These are phyloP conservation scores for Kluyveromyces nonfermentans DNA, from an alignment of 805 yeast species.

Conservation along the genomic window DNA sequence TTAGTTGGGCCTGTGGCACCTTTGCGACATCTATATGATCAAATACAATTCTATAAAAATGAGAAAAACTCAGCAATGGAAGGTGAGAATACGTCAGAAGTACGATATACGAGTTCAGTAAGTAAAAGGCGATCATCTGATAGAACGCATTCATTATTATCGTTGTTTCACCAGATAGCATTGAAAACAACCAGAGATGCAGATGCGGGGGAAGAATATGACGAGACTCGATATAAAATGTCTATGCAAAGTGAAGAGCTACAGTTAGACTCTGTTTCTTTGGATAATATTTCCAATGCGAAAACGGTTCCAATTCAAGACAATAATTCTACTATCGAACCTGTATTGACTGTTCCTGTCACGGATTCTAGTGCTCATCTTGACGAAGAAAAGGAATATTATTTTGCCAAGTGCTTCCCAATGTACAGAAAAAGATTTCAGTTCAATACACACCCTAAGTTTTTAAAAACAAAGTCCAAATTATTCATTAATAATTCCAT, in stretches of 20 bases:
- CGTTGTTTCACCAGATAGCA: constrained; percentile 29
- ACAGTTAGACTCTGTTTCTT: not conserved
- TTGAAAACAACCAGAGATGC: constrained; percentile 8
- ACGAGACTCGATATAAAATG: not conserved
- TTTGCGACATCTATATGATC: constrained; percentile 24
- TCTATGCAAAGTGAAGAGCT: not conserved
- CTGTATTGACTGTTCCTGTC: constrained; percentile 4
- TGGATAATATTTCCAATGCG: constrained; percentile 19
- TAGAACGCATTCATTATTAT: constrained; percentile 24
- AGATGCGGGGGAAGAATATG: not conserved
- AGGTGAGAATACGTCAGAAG: not conserved
- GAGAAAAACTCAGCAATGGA: constrained; percentile 1
- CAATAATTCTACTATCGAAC: constrained; percentile 3
- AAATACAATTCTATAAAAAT: constrained; percentile 11
- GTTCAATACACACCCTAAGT: constrained; percentile 42
- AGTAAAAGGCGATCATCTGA: constrained; percentile 1
- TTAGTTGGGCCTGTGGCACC: constrained; percentile 29
- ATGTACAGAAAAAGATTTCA: constrained; percentile 56
- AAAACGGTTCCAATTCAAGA: constrained; percentile 18
- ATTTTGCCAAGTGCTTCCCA: constrained; percentile 76
- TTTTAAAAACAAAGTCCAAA: constrained; percentile 40
- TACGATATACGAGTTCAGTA: constrained; percentile 8
- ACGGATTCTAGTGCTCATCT: constrained; percentile 8
- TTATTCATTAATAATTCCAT: constrained; percentile 47
- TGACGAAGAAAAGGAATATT: constrained; percentile 44